Evolutionary conservation across 352 stramenopile genomes (phyloP), one percentile per base, ranked within the genome.

Genomic region (Phytophthora agathidicida): DNA sequence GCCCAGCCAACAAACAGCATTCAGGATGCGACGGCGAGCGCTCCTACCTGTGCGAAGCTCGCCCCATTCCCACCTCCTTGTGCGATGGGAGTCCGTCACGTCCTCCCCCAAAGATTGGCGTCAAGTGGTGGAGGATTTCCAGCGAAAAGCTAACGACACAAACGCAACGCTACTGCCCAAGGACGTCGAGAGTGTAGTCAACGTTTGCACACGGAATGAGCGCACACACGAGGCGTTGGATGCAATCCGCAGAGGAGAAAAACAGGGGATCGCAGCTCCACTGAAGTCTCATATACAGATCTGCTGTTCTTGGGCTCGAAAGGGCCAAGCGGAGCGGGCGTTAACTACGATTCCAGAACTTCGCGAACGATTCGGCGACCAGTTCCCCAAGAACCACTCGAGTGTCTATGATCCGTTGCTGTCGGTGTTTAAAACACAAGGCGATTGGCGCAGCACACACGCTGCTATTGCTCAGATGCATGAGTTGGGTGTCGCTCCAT

Each of bases 381-480:
- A 59, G 17, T 71, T 83, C 35, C 55, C 72, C 4, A 46, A 16
- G 10, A 48, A 42, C 37, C 47, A 47, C 3, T 28, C 36, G 26
- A 64, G 33, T 14, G 53, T 71, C 7, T 91, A 89, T 44, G 75
- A 86, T 31, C 70, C 78, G 32, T 38, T 93, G 42, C 44, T 93
- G 31, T 71, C 69, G 7, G 71, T 79, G 16, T 65, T 90, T 27
- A 88, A 91, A 35, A 24, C 53, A 4, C 71, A 83, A 38, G 61
- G 74, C n/a, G 80, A 93, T 69, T 91, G 79, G 78, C 68, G 78
- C 17, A 75, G 54, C 33, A 74, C 76, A 1, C 77, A 87, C 26
- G 59, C 69, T 26, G 68, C 65, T 7, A 77, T 93, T 37, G 65
- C 81, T 30, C 78, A 90, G 47, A 89, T 93, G 83, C 73, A 89